Conservation (phyloP, 208 protist genomes). For the Leishmania lainsoni region DNA sequence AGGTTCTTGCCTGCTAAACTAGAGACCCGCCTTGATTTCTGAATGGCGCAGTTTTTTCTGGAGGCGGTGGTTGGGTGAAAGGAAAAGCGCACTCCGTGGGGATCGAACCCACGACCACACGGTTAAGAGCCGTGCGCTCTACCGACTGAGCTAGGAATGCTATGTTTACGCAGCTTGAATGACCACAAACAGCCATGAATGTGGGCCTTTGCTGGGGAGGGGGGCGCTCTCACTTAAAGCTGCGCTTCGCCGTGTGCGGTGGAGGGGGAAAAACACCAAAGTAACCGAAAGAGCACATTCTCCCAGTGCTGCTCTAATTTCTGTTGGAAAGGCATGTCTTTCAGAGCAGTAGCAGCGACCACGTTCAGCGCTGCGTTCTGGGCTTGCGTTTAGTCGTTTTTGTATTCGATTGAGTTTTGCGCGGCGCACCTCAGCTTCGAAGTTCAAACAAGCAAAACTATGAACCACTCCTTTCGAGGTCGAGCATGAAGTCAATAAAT, state of each 20-base stretch:
- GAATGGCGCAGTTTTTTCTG: constrained; percentile 73
- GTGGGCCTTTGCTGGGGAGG: not conserved
- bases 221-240: too few species aligned
- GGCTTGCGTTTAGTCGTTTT: not conserved
- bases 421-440: not conserved
- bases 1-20: constrained; percentile 89
- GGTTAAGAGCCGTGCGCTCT: constrained; percentile 97
- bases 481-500: not conserved
- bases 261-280: not conserved
- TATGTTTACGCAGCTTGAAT: not conserved
- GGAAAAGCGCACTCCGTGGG: constrained; percentile 77
- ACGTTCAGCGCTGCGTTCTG: not conserved
- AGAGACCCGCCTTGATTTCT: constrained; percentile 89
- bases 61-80: not conserved
- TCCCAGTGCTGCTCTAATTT: not conserved
- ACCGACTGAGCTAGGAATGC: constrained; percentile 96
- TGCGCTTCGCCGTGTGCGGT: not conserved
- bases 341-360: not conserved
- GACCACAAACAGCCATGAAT: not conserved
- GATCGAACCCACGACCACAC: constrained; percentile 98
- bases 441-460: not conserved
- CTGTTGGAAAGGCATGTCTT: not conserved
- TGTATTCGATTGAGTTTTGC: not conserved
- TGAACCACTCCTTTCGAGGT: not conserved
- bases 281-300: constrained; percentile 2